A percentile compares a stretch with the other conserved stretches of the same genome.
Evolutionary conservation across 202 grass and related monocot species (phyloP).

Genomic region (Digitaria exilis): DNA sequence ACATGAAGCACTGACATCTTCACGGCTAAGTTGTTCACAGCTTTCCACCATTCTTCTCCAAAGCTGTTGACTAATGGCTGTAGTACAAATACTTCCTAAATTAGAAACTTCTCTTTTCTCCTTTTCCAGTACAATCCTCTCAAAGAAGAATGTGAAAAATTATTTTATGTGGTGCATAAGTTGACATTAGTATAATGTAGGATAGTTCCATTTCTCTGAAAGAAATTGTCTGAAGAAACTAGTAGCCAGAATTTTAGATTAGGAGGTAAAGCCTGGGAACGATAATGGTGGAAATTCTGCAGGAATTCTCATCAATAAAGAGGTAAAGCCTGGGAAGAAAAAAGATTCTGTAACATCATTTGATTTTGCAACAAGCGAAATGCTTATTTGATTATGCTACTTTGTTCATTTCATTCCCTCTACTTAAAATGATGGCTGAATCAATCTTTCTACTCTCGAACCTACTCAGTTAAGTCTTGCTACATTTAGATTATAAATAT

Average conservation of each 20-base stretch:
- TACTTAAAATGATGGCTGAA: background rate
- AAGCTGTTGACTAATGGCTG: too few relatives aligned
- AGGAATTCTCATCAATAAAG: background rate
- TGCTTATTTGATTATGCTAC: background rate
- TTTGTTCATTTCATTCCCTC: background rate
- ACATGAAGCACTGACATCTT: background rate
- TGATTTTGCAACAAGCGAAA: background rate
- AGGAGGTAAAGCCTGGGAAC: too few relatives aligned
- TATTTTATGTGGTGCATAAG: background rate
- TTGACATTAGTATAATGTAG: background rate
- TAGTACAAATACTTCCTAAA: background rate
- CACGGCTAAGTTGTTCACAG: background rate
- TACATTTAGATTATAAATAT: background rate
- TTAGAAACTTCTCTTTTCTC: background rate
- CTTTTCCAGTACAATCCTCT: constrained; percentile 14
- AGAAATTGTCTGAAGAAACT: background rate
- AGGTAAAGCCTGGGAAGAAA: background rate
- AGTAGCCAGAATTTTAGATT: background rate
- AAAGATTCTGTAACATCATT: background rate
- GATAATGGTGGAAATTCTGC: background rate
- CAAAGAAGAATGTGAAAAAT: background rate
- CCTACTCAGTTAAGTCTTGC: background rate
- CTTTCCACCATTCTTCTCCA: background rate
- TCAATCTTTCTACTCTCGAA: background rate
- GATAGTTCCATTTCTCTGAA: background rate